Percentiles rank a stretch among this genome's conserved stretches.
phyloP scores from a whole-genome alignment of 2,329 filamentous ascomycete species.

The Fusarium zealandicum region DNA sequence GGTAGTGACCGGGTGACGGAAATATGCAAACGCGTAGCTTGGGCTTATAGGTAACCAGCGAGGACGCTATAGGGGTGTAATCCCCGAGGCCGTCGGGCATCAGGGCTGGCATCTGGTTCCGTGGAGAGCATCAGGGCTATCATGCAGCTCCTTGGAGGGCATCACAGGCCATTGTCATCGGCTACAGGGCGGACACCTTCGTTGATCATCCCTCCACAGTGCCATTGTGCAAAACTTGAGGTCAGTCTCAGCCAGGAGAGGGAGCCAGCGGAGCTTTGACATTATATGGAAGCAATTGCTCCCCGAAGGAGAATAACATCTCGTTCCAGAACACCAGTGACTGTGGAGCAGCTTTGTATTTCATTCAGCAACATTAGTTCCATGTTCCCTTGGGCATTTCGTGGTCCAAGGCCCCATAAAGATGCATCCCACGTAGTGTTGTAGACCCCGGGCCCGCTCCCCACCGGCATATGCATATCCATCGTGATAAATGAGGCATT shows the following conservation, averaged over 20 bases:
- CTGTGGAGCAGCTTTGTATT: neutral
- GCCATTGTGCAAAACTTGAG: neutral
- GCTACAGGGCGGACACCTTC: neutral
- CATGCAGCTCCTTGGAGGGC: neutral
- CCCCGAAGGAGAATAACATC: neutral
- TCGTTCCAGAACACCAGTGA: neutral
- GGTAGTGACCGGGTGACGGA: neutral
- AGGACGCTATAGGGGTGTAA: too few species aligned
- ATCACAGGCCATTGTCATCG: neutral
- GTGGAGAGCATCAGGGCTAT: neutral
- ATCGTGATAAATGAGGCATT: neutral
- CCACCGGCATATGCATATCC: neutral
- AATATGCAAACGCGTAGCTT: neutral
- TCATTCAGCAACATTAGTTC: neutral
- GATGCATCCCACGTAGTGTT: neutral
- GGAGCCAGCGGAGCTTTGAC: neutral
- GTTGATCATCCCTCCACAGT: neutral
- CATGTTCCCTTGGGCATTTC: neutral
- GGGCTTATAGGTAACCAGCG: too few species aligned
- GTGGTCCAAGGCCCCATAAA: neutral
- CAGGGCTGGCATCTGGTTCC: neutral
- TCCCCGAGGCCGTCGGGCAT: too few species aligned
- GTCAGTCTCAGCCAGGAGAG: neutral
- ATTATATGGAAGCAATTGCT: neutral
- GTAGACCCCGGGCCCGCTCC: neutral